phyloP scores from a whole-genome alignment of 441 rosid species.

The Hura crepitans region DNA sequence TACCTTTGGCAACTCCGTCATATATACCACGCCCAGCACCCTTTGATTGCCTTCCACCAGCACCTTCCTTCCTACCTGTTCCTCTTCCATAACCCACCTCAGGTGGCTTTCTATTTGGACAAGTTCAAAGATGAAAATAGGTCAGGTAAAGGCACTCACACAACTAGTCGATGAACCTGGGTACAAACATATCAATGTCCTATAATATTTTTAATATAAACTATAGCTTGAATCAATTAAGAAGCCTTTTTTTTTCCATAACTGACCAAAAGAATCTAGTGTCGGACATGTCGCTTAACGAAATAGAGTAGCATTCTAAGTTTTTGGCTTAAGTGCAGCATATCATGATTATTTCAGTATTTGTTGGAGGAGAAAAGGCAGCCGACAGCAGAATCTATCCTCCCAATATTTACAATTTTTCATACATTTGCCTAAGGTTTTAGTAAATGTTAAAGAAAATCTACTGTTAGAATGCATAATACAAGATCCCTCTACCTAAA shows the following conservation, averaged over 20 bases:
- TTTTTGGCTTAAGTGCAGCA: too few species aligned
- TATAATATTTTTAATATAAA: background rate
- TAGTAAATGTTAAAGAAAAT: too few species aligned
- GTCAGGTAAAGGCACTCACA: background rate
- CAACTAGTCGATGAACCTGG: background rate
- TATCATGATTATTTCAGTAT: too few species aligned
- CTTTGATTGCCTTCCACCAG: constrained; percentile 47
- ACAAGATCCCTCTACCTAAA: background rate
- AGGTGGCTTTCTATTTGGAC: constrained; percentile 45
- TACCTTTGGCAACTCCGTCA: constrained; percentile 43
- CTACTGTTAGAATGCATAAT: background rate
- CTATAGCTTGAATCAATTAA: background rate
- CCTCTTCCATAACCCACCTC: constrained; percentile 58
- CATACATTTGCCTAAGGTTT: too few species aligned
- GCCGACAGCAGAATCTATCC: too few species aligned
- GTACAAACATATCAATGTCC: background rate
- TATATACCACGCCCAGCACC: constrained; percentile 46
- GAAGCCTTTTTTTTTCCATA: too few species aligned
- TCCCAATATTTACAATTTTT: too few species aligned
- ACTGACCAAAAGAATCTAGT: too few species aligned
- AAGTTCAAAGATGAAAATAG: background rate
- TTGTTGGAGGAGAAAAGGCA: too few species aligned
- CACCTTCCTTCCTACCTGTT: constrained; percentile 52
- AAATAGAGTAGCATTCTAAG: too few species aligned
- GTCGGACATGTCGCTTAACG: too few species aligned